These are phyloP conservation scores for Butyriboletus loyo DNA, from an alignment of 768 basidiomycete species.

Conservation along the genomic window DNA sequence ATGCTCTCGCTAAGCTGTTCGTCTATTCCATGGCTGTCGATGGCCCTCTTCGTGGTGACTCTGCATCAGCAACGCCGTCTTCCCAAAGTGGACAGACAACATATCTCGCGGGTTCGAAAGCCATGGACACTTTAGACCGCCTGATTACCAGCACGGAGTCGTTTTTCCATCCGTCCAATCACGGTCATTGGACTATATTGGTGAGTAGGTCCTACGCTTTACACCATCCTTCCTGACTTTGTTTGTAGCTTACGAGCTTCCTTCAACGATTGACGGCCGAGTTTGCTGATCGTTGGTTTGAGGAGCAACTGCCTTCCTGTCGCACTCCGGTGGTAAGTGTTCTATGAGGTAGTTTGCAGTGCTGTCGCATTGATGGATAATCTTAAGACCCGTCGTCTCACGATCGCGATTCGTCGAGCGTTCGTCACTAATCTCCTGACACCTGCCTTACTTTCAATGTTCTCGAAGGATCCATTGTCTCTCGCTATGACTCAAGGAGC, in stretches of 20 bases:
- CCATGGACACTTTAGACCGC: constrained; percentile 83
- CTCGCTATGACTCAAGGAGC: constrained; percentile 79
- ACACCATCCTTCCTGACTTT: constrained; percentile 8
- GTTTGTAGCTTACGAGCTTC: constrained; percentile 69
- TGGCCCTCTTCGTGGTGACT: constrained; percentile 52
- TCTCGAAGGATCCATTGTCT: constrained; percentile 79
- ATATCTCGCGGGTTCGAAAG: constrained; percentile 79
- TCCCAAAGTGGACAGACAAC: constrained; percentile 51
- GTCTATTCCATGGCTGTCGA: constrained; percentile 90
- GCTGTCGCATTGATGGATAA: neutral
- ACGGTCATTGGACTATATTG: constrained; percentile 71
- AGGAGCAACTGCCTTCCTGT: constrained; percentile 75
- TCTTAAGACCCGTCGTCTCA: constrained; percentile 68
- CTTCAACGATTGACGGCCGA: constrained; percentile 72
- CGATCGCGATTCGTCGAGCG: constrained; percentile 71
- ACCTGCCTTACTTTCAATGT: constrained; percentile 88
- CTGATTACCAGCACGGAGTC: constrained; percentile 90
- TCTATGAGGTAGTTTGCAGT: neutral
- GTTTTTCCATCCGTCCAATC: constrained; percentile 95
- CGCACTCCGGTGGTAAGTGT: constrained; percentile 65
- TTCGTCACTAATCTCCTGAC: constrained; percentile 83
- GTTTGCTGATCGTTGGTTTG: constrained; percentile 74
- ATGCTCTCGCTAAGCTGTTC: constrained; percentile 77
- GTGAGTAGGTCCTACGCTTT: constrained; percentile 8
- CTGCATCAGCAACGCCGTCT: constrained; percentile 59